Percentiles rank a stretch among this genome's conserved stretches.
Evolutionary conservation across 2,329 filamentous ascomycete species (phyloP).

Genomic region (Epichloe bromicola): DNA sequence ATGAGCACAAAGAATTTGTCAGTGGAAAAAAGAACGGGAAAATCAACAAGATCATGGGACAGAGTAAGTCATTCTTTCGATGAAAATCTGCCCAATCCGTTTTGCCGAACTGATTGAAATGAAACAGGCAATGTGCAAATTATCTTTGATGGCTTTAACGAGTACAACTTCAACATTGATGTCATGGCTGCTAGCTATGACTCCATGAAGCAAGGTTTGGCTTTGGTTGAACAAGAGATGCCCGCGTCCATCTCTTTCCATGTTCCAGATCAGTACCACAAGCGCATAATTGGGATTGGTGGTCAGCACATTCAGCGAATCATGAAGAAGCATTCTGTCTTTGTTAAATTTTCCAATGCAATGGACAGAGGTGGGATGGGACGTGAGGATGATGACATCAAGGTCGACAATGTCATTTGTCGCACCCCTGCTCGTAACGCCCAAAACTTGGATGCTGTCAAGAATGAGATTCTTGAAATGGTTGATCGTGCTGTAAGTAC

Average conservation of each 20-base stretch:
- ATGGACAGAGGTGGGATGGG: slow-evolving; percentile 88
- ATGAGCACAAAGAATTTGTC: slow-evolving; percentile 99
- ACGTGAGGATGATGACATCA: slow-evolving; percentile 94
- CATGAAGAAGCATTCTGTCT: slow-evolving; percentile 99
- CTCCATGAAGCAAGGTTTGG: slow-evolving; percentile 82
- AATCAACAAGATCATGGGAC: slow-evolving; percentile 99
- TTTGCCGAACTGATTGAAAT: background rate
- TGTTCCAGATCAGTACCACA: slow-evolving; percentile 97
- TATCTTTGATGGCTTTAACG: slow-evolving; percentile 97
- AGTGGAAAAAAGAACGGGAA: slow-evolving; percentile 99
- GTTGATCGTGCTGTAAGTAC: slow-evolving; percentile 74
- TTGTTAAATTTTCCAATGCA: slow-evolving; percentile 98
- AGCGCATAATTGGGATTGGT: slow-evolving; percentile 96
- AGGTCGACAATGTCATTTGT: slow-evolving; percentile 98
- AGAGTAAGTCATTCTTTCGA: slow-evolving; percentile 40
- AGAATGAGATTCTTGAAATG: slow-evolving; percentile 99
- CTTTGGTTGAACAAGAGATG: slow-evolving; percentile 96
- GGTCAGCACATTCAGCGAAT: slow-evolving; percentile 98
- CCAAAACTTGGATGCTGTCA: slow-evolving; percentile 90
- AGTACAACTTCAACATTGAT: slow-evolving; percentile 99
- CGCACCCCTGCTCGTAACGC: slow-evolving; percentile 94
- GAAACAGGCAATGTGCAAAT: slow-evolving; percentile 78
- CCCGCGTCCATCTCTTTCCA: slow-evolving; percentile 98
- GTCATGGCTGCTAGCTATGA: slow-evolving; percentile 88
- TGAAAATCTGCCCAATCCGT: background rate